Percentiles rank a stretch among this genome's conserved stretches.
Conservation (phyloP, 2,329 filamentous ascomycete species). For the Epichloe sylvatica region DNA sequence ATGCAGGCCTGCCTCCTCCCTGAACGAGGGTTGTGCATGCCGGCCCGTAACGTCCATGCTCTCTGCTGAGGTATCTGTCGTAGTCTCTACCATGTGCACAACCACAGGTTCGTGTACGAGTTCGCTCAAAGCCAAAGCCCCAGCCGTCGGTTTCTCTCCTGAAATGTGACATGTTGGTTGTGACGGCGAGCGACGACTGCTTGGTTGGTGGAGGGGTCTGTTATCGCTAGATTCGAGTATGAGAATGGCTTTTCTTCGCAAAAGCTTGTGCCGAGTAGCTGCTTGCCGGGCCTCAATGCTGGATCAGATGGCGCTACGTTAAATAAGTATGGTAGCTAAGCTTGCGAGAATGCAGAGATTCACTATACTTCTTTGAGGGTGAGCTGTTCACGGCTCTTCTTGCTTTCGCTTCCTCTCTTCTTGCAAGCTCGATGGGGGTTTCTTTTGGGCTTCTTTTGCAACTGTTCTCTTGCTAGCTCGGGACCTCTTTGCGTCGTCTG, state of each 20-base stretch:
- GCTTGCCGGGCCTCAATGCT: neutral
- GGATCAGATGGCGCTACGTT: neutral
- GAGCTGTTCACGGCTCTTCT: neutral
- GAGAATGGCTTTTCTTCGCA: neutral
- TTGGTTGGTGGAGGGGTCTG: no score
- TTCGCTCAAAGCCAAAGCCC: neutral
- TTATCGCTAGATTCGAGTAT: no score
- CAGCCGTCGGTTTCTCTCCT: neutral
- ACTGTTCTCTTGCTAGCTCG: neutral
- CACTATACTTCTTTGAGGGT: neutral
- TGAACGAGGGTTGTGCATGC: no score
- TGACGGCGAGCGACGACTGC: no score
- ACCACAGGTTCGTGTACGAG: neutral
- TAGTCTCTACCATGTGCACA: neutral
- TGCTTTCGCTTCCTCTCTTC: neutral
- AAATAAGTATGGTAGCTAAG: neutral
- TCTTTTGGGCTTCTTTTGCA: neutral
- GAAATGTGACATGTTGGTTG: neutral
- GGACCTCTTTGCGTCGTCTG: no score
- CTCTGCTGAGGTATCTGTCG: neutral
- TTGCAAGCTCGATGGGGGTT: no score
- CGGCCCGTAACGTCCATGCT: no score
- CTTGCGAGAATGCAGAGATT: neutral
- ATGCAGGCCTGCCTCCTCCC: no score
- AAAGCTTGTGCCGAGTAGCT: neutral